phyloP scores from a whole-genome alignment of 106 monocot genomes.

The Iris macrosiphon region DNA sequence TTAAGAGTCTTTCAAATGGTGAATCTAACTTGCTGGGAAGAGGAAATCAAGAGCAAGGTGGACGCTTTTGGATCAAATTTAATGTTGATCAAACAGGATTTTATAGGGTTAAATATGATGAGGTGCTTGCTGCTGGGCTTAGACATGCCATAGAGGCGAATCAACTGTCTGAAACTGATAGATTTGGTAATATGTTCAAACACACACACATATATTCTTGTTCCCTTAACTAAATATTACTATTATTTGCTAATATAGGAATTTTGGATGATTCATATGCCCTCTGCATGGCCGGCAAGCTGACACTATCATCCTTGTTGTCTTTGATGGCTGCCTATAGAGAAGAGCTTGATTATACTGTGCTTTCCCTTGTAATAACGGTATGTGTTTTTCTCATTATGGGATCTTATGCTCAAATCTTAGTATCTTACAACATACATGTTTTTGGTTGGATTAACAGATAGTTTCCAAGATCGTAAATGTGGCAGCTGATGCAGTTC shows the following conservation, averaged over 20 bases:
- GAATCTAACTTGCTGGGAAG: conserved; percentile 6
- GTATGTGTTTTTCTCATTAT: conserved; percentile 28
- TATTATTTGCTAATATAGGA: conserved; percentile 37
- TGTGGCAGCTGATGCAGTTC: conserved; percentile 59
- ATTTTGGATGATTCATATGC: conserved; percentile 85
- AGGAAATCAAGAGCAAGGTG: conserved; percentile 16
- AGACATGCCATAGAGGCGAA: conserved; percentile 60
- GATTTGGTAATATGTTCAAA: conserved; percentile 56
- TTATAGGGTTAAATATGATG: conserved; percentile 92
- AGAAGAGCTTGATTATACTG: conserved; percentile 76
- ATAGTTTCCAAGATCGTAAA: conserved; percentile 41
- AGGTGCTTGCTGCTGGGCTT: conserved; percentile 61
- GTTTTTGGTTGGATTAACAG: conserved; percentile 27
- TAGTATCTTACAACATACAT: conserved; percentile 3
- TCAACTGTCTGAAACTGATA: conserved; percentile 66
- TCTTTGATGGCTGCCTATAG: conserved; percentile 62
- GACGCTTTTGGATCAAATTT: conserved; percentile 66
- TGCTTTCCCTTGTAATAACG: conserved; percentile 57
- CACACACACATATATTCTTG: background rate
- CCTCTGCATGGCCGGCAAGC: conserved; percentile 72
- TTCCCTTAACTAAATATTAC: background rate
- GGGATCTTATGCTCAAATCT: background rate
- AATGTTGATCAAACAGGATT: conserved; percentile 93
- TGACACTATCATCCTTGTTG: conserved; percentile 65
- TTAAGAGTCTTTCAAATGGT: conserved; percentile 16